Evolutionary conservation across 2,329 filamentous ascomycete genomes (phyloP).

Genomic region (Hymenoscyphus albidus): DNA sequence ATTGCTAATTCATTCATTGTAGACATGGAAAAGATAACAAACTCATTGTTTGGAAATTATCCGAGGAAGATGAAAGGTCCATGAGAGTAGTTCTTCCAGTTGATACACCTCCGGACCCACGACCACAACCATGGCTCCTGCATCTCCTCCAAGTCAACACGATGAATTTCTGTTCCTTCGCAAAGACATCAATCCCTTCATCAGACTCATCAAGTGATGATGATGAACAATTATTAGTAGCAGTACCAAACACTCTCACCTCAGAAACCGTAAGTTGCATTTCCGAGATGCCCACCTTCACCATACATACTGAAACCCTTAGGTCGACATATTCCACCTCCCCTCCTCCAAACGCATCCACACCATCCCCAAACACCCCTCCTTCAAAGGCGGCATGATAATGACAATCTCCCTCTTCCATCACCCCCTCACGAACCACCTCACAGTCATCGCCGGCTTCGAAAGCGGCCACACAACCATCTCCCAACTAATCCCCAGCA

Average conservation of each 20-base stretch:
- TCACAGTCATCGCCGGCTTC: constrained; percentile 72
- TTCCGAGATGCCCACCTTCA: constrained; percentile 12
- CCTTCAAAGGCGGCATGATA: constrained; percentile 68
- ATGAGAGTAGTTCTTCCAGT: constrained; percentile 70
- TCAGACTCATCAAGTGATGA: constrained; percentile 18
- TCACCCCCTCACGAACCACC: constrained; percentile 37
- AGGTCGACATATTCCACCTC: constrained; percentile 78
- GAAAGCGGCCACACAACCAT: constrained; percentile 77
- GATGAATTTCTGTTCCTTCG: constrained; percentile 90
- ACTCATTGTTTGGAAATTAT: constrained; percentile 78
- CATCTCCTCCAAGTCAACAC: constrained; percentile 83
- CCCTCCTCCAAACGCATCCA: constrained; percentile 70
- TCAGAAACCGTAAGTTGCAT: constrained; percentile 59
- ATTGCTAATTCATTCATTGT: constrained; percentile 8
- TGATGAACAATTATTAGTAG: constrained; percentile 59
- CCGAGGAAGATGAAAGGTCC: constrained; percentile 53
- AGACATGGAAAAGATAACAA: constrained; percentile 91
- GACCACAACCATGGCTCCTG: constrained; percentile 75
- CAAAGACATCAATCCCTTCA: constrained; percentile 36
- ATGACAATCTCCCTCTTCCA: constrained; percentile 73
- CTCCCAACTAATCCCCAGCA: constrained; percentile 37
- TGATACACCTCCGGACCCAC: constrained; percentile 49
- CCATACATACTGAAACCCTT: constrained; percentile 23
- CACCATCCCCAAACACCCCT: constrained; percentile 45
- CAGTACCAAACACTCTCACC: constrained; percentile 73